phyloP scores from a whole-genome alignment of 2,329 filamentous ascomycete genomes.

The Exutisphaerella laricina region DNA sequence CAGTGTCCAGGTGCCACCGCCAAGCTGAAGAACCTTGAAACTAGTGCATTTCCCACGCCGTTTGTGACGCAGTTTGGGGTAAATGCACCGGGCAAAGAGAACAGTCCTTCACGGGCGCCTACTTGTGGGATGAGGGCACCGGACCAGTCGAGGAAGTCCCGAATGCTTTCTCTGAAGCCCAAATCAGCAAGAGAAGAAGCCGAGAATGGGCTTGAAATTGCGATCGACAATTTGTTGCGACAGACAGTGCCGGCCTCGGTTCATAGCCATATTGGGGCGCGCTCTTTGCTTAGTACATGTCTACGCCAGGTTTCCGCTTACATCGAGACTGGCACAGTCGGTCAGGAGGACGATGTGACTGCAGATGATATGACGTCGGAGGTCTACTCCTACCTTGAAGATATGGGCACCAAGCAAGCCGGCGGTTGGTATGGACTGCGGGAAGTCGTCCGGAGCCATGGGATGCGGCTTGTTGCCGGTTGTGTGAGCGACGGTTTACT shows the following conservation, averaged over 20 bases:
- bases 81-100: not conserved
- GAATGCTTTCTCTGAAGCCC: conserved; percentile 9
- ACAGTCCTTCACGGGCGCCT: not conserved
- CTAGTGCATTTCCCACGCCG: conserved; percentile 14
- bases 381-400: conserved; percentile 40
- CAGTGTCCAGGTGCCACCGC: not conserved
- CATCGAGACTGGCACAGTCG: conserved; percentile 30
- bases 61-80: conserved; percentile 12
- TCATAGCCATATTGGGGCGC: conserved; percentile 29
- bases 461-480: conserved; percentile 33
- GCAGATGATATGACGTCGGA: conserved; percentile 34
- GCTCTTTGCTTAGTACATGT: conserved; percentile 37
- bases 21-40: not conserved
- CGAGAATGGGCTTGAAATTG: conserved; percentile 2
- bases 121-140: not conserved
- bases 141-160: not conserved
- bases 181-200: conserved; percentile 3
- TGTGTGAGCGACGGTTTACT: conserved; percentile 35
- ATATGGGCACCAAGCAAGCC: conserved; percentile 31
- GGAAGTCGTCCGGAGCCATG: conserved; percentile 39
- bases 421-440: conserved; percentile 38
- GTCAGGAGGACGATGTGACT: conserved; percentile 31
- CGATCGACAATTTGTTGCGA: conserved; percentile 1
- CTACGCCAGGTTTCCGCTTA: conserved; percentile 38
- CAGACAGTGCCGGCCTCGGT: not conserved